Conservation (phyloP, 257 asterid species). For the Rubia yunnanensis region DNA sequence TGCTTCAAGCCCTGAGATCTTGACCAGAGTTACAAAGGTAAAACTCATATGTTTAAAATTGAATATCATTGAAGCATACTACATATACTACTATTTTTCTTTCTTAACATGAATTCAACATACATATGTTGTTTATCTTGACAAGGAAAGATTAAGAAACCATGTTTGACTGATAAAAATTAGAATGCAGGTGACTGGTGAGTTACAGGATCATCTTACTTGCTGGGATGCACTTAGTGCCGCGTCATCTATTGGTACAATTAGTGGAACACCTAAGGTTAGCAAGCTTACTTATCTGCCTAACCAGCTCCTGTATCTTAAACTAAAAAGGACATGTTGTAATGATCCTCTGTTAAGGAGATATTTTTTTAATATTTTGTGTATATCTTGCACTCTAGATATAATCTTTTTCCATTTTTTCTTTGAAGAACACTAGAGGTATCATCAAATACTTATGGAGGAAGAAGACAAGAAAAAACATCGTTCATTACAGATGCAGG, state of each 20-base stretch:
- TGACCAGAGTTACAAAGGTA: constrained; percentile 65
- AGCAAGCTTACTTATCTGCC: too few species aligned
- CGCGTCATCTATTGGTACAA: constrained; percentile 89
- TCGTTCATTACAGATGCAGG: too few species aligned
- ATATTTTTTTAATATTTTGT: too few species aligned
- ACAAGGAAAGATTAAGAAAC: constrained; percentile 38
- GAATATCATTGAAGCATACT: not conserved
- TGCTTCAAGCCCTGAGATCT: constrained; percentile 91
- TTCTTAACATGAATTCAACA: not conserved
- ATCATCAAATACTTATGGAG: too few species aligned
- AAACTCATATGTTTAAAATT: constrained; percentile 6
- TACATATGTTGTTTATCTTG: constrained; percentile 12
- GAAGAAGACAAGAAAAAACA: too few species aligned
- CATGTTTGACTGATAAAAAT: not conserved
- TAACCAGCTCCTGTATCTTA: constrained; percentile 1
- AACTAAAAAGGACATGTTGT: too few species aligned
- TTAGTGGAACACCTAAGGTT: constrained; percentile 95
- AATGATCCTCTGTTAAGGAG: too few species aligned
- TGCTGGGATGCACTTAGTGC: constrained; percentile 86
- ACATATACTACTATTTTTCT: not conserved
- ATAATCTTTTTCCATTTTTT: too few species aligned
- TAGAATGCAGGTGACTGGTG: constrained; percentile 65
- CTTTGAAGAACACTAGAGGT: too few species aligned
- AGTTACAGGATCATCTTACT: constrained; percentile 65
- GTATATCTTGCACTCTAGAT: too few species aligned